Percentiles rank a stretch among this genome's conserved stretches.
Conservation (phyloP, 192 early-diverging fungal genomes). For the Mortierella claussenii region DNA sequence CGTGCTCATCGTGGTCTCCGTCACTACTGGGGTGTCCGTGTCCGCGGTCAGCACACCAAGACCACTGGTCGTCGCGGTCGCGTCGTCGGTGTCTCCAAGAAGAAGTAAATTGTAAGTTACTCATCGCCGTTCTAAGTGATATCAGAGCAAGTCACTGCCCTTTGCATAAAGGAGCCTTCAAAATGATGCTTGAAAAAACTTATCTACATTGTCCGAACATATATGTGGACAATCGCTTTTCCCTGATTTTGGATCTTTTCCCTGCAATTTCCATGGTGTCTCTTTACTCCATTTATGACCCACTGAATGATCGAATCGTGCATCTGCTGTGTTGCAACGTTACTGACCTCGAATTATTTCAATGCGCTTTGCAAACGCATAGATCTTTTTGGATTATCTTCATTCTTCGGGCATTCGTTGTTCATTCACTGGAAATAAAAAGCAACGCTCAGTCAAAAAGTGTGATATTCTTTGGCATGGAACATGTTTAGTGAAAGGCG, state of each 20-base stretch:
- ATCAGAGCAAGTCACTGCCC: slow-evolving; percentile 4
- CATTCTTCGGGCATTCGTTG: slow-evolving; percentile 26
- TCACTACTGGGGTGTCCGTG: slow-evolving; percentile 98
- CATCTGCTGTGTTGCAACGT: slow-evolving; percentile 69
- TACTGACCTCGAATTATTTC: not conserved
- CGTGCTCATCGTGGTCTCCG: slow-evolving; percentile 99
- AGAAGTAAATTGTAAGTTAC: slow-evolving; percentile 83
- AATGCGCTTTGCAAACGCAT: not conserved
- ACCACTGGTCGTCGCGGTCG: slow-evolving; percentile 97
- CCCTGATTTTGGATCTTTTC: slow-evolving; percentile 57
- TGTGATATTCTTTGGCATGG: too few relatives aligned
- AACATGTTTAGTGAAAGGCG: too few relatives aligned
- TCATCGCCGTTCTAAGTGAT: too few relatives aligned
- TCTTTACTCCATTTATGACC: too few relatives aligned
- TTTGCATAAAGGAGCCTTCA: slow-evolving; percentile 1
- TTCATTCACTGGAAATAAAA: slow-evolving; percentile 30
- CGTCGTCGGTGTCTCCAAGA: slow-evolving; percentile 98
- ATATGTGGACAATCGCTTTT: slow-evolving; percentile 57
- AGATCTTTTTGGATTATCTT: slow-evolving; percentile 13
- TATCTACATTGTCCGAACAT: slow-evolving; percentile 70
- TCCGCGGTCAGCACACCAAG: slow-evolving; percentile 99
- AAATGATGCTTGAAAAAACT: slow-evolving; percentile 65
- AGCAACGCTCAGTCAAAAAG: too few relatives aligned
- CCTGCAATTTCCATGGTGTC: too few relatives aligned
- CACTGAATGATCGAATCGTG: too few relatives aligned